These are phyloP conservation scores for Ilex asprella DNA, from an alignment of 257 asterid genomes.

Conservation along the genomic window DNA sequence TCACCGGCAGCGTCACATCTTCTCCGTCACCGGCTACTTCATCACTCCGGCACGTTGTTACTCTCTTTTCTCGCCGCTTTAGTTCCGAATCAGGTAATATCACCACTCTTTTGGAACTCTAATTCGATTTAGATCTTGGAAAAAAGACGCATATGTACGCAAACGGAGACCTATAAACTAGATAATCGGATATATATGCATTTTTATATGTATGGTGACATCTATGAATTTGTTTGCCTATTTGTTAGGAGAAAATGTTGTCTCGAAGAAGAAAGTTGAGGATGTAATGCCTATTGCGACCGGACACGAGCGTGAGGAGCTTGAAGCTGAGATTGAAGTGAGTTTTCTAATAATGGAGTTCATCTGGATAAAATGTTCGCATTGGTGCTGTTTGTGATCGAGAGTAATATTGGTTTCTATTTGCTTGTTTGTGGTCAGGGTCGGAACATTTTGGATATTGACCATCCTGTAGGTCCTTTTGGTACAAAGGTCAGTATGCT, in stretches of 20 bases:
- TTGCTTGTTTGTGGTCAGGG: slow-evolving; percentile 34
- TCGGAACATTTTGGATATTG: slow-evolving; percentile 45
- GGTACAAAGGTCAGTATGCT: slow-evolving; percentile 77
- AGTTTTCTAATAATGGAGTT: slow-evolving; percentile 17
- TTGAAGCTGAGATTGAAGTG: slow-evolving; percentile 78
- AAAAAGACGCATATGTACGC: no score
- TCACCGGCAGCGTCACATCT: slow-evolving; percentile 16
- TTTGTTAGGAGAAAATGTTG: slow-evolving; percentile 28
- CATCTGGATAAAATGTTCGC: not conserved
- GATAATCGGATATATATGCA: not conserved
- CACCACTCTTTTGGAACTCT: slow-evolving; percentile 6
- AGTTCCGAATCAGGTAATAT: slow-evolving; percentile 29
- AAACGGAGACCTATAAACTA: no score
- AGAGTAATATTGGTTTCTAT: not conserved
- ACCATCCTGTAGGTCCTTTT: slow-evolving; percentile 78
- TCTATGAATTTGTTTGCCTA: not conserved
- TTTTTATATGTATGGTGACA: not conserved
- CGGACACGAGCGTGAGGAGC: slow-evolving; percentile 95
- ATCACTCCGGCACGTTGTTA: slow-evolving; percentile 12
- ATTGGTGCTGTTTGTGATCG: not conserved
- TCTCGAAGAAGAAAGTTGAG: slow-evolving; percentile 48
- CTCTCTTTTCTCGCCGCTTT: slow-evolving; percentile 26
- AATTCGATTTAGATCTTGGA: not conserved
- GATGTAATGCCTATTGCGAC: slow-evolving; percentile 94
- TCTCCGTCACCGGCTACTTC: no score